Percentiles rank a stretch among this genome's conserved stretches.
Evolutionary conservation across 2,329 filamentous ascomycete species (phyloP).

Genomic region (Aspergillus ibericus): DNA sequence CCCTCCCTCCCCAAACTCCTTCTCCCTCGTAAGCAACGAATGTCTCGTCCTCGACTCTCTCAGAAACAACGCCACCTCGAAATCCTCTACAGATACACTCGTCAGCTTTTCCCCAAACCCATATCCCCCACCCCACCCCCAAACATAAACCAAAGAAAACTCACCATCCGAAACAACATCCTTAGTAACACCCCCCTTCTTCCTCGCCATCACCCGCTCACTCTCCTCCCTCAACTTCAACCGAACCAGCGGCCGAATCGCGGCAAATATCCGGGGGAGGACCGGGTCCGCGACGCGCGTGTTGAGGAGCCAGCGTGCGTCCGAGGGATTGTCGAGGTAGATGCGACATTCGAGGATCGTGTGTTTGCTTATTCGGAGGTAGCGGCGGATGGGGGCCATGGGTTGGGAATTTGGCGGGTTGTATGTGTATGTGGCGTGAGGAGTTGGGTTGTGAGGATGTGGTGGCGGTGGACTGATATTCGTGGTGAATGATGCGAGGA

Average conservation of each 20-base stretch:
- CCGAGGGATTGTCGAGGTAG: slow-evolving; percentile 86
- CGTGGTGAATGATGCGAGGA: no score
- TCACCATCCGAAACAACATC: slow-evolving; percentile 80
- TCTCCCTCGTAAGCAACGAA: slow-evolving; percentile 81
- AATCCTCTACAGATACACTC: slow-evolving; percentile 67
- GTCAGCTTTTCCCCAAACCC: background rate
- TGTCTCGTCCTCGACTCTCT: slow-evolving; percentile 83
- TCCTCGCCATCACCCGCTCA: slow-evolving; percentile 60
- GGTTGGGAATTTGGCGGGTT: background rate
- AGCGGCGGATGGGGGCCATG: slow-evolving; percentile 90
- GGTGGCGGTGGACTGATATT: no score
- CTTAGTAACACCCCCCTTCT: slow-evolving; percentile 79
- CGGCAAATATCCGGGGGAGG: slow-evolving; percentile 78
- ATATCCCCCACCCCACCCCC: no score
- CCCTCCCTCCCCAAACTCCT: slow-evolving; percentile 63
- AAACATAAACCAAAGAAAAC: background rate
- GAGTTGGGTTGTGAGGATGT: no score
- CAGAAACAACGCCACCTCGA: slow-evolving; percentile 91
- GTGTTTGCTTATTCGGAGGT: slow-evolving; percentile 86
- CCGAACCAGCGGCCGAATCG: slow-evolving; percentile 79
- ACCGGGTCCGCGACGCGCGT: slow-evolving; percentile 72
- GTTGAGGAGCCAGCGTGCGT: slow-evolving; percentile 80
- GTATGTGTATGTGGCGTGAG: no score
- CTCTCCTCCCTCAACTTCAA: slow-evolving; percentile 90
- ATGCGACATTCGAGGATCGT: slow-evolving; percentile 96